Evolutionary conservation across 1,139 yeast species (phyloP).

Genomic region (Zygotorulaspora mrakii): DNA sequence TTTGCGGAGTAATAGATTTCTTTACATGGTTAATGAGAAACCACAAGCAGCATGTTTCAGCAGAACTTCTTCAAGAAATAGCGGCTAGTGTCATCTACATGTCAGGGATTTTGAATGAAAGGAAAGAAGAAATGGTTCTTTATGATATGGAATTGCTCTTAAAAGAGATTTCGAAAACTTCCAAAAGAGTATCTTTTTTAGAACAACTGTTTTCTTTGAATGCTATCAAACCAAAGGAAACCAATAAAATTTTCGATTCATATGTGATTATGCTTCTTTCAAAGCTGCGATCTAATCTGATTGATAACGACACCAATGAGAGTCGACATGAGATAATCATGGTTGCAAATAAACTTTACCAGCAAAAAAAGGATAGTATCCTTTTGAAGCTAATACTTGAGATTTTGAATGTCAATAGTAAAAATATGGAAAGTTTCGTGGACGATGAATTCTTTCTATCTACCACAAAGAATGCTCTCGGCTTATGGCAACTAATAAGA

Average conservation of each 20-base stretch:
- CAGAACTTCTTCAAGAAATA: not conserved
- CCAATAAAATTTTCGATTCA: not conserved
- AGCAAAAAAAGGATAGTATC: constrained; percentile 2
- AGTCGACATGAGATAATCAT: not conserved
- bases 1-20: constrained; percentile 3
- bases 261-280: constrained; percentile 1
- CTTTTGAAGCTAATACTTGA: constrained; percentile 1
- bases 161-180: constrained; percentile 4
- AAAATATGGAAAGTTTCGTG: not conserved
- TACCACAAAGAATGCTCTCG: constrained; percentile 2
- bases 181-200: constrained; percentile 1
- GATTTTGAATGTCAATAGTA: not conserved
- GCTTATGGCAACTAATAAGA: constrained; percentile 8
- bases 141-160: constrained; percentile 3
- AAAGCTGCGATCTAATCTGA: not conserved
- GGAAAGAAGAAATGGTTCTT: not conserved
- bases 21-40: not conserved
- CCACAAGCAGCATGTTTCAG: not conserved
- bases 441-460: constrained; percentile 2
- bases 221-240: not conserved
- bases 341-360: not conserved
- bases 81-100: not conserved
- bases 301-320: not conserved
- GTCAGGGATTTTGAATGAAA: not conserved
- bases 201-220: constrained; percentile 3